A percentile compares a stretch with the other conserved stretches of the same genome.
Conservation (phyloP, 2,329 filamentous ascomycete genomes). For the Diaporthe aspalathi region DNA sequence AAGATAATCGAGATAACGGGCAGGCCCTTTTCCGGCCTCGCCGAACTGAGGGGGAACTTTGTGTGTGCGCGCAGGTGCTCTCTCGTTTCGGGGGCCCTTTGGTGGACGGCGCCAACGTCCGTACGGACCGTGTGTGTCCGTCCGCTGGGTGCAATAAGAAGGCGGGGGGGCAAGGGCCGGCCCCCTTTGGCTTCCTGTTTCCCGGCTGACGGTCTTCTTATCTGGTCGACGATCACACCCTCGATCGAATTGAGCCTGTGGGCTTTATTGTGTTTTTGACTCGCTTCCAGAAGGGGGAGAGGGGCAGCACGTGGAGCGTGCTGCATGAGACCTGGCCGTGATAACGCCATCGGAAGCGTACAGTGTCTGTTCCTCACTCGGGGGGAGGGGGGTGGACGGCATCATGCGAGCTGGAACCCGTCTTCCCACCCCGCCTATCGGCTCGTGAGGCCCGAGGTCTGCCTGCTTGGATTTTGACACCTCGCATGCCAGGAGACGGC, state of each 20-base stretch:
- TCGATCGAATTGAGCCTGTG: not conserved
- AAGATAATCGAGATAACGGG: not conserved
- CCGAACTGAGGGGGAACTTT: slow-evolving; percentile 15
- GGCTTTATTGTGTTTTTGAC: not conserved
- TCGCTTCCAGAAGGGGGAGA: not conserved
- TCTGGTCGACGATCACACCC: slow-evolving; percentile 5
- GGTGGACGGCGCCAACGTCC: not conserved
- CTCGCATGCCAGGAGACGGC: not conserved
- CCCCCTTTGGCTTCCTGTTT: not conserved
- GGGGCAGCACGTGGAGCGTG: not conserved
- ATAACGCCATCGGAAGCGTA: not conserved
- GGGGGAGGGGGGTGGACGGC: not conserved
- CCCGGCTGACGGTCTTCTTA: not conserved
- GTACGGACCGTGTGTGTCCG: slow-evolving; percentile 25
- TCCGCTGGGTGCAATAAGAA: slow-evolving; percentile 14
- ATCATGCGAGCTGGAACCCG: no score
- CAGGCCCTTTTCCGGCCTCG: not conserved
- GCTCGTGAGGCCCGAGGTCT: not conserved
- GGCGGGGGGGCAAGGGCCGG: no score
- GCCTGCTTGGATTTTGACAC: not conserved
- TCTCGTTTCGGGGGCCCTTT: not conserved
- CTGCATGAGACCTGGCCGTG: not conserved
- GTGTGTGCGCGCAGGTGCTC: no score
- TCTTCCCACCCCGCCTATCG: not conserved
- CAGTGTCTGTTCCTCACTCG: not conserved